phyloP scores from a whole-genome alignment of 2,329 filamentous ascomycete genomes.

The Microsporum ferrugineum region DNA sequence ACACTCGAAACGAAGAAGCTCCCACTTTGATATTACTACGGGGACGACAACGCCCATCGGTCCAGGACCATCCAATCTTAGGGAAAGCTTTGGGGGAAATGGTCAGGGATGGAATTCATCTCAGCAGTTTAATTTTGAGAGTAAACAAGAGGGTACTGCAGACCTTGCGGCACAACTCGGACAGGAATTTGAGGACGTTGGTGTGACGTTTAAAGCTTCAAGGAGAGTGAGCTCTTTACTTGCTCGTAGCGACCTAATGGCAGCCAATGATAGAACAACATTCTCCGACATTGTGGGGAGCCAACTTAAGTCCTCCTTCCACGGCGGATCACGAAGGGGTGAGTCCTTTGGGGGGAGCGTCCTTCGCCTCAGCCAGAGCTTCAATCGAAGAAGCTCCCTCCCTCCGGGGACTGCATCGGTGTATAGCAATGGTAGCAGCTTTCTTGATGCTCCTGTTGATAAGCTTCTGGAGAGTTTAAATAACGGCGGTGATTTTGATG shows the following conservation, averaged over 20 bases:
- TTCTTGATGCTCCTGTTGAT: slow-evolving; percentile 58
- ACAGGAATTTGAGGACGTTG: slow-evolving; percentile 48
- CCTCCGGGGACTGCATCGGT: slow-evolving; percentile 39
- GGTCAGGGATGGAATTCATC: slow-evolving; percentile 35
- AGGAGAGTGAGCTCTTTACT: slow-evolving; percentile 84
- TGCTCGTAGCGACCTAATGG: slow-evolving; percentile 73
- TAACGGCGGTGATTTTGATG: slow-evolving; percentile 51
- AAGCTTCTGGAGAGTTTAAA: slow-evolving; percentile 57
- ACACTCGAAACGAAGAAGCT: slow-evolving; percentile 57
- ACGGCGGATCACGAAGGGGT: slow-evolving; percentile 47
- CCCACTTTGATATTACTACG: slow-evolving; percentile 52
- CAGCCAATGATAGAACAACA: slow-evolving; percentile 68
- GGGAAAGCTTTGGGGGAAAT: slow-evolving; percentile 62
- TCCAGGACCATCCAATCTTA: slow-evolving; percentile 49
- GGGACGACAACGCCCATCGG: slow-evolving; percentile 63
- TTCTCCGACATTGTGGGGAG: slow-evolving; percentile 57
- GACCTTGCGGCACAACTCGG: slow-evolving; percentile 59
- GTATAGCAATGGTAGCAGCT: slow-evolving; percentile 45
- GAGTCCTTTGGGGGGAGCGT: slow-evolving; percentile 64
- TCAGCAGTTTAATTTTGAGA: slow-evolving; percentile 36
- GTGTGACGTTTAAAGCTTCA: slow-evolving; percentile 48
- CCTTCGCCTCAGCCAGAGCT: slow-evolving; percentile 50
- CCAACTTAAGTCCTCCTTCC: slow-evolving; percentile 25
- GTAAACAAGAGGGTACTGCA: slow-evolving; percentile 44
- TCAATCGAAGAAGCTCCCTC: slow-evolving; percentile 45